Base-by-base conservation (phyloP, 225 moss, liverwort and hornwort species). In the Lunularia cruciata region DNA sequence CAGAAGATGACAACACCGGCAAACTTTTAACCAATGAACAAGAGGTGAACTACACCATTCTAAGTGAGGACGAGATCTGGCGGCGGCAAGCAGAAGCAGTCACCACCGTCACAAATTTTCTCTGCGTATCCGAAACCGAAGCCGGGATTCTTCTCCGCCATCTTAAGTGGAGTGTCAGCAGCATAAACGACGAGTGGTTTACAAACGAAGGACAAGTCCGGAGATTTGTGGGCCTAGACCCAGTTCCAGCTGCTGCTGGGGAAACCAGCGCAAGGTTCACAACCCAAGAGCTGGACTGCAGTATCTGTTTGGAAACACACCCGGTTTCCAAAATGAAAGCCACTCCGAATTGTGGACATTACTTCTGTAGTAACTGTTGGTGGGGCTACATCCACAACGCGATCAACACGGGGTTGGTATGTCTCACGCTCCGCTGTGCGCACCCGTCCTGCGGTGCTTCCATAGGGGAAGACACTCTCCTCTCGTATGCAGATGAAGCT, bases 311-410 rank as follows among this genome's bases (percentile, higher is more conserved):
- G 27, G 92, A 95, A 67, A 32, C 58, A 12, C 90, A 92, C 55
- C 68, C 86, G 9, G 8, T 56, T 11, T 27, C 56, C 12, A 27
- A 5, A 26, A 68, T 82, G 95, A 88, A 75, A 61, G 89, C 11
- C 26, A 22, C 72, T 27, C 89, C 92, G 53, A 74, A 83, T 61
- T 95, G 95, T 66, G 85, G 86, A 64, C 95, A 95, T 70, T 92
- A 82, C 78, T 92, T 92, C 83, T 95, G 95, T 79, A 90, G 92
- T 79, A 85, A 83, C 65, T 95, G 95, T 69, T 95, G 95, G 95
- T 92, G 89, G 73, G 85, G 90, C 51, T 95, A 95, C 65, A 87
- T 95, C 60, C 95, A 92, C 72, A 92, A 91, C 43, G 92, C 95
- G 60, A 90, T 92, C 75, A 89, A 83, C 60, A 89, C 89, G 27